Conservation (phyloP, 208 protist species). For the Herpetomonas muscarum region DNA sequence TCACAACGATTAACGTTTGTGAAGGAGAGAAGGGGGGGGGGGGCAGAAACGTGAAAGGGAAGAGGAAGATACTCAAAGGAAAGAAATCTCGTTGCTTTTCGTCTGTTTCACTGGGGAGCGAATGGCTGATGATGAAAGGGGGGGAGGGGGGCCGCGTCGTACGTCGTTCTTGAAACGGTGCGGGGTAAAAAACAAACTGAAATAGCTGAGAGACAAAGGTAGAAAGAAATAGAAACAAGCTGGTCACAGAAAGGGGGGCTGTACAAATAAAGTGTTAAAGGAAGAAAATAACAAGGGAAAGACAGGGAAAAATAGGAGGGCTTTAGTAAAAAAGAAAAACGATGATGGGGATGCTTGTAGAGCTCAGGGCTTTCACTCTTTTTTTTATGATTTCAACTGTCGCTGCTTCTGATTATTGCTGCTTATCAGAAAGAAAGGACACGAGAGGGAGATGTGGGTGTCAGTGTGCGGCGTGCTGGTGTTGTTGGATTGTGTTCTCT, state of each 20-base stretch:
- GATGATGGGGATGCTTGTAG: background rate
- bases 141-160: no score
- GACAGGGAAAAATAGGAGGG: constrained; percentile 3
- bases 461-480: no score
- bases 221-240: constrained; percentile 9
- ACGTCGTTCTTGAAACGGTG: constrained; percentile 1
- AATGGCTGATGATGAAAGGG: no score
- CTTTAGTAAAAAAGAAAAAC: constrained; percentile 19
- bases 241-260: background rate
- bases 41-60: background rate
- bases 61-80: background rate
- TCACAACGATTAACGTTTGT: background rate
- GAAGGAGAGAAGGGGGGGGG: background rate
- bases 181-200: background rate
- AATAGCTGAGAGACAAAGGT: background rate
- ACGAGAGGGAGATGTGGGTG: no score
- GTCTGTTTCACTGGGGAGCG: no score
- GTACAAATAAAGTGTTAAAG: constrained; percentile 1
- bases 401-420: no score
- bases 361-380: no score
- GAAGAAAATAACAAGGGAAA: constrained; percentile 16
- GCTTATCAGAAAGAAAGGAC: no score
- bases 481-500: no score
- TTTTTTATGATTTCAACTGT: no score
- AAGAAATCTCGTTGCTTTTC: background rate